Base-by-base conservation (phyloP, 1,139 yeast species). In the Candida pseudocylindracea region DNA sequence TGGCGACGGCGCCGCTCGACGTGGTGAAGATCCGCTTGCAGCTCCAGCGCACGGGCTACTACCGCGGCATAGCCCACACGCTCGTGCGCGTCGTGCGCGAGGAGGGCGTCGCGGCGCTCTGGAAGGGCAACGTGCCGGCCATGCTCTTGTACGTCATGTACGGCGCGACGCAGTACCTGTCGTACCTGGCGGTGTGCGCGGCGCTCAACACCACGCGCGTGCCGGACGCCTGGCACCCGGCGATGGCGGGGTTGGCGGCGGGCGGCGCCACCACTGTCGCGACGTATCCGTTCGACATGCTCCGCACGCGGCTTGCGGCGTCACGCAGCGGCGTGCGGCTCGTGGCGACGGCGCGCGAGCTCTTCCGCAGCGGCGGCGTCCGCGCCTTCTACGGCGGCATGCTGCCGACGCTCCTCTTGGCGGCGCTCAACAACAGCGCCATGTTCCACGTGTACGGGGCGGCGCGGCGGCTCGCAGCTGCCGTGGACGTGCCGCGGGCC, bases 71-170 rank as follows among this genome's bases (percentile, higher is more conserved):
- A 4, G n/a, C 10, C n/a, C 25, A 11, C 6, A 43, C 42, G 31
- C 36, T 35, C 8, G 27, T 26, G 0, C 45, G 60, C 26, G 42
- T 50, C 1, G 42, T 51, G 13, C 42, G 43, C 28, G 39, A 55
- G 32, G 66, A 60, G 39, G 66, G 66, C 2, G 39, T 57, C 7
- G 30, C 41, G 13, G 66, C 85, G 0, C 57, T 88, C 15, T 88
- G 96, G 96, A 85, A 83, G 49, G 98, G 98, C 1, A 88, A 88
- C 48, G 66, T 80, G 0, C 93, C 98, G 0, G 98, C 96, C 0
- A 85, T 81, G 41, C 51, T 72, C 30, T 65, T 88, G 69, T 88
- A 88, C 45, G 59, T 88, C 12, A 41, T 78, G 15, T 88, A 88
- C 44, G 94, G 96, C 10, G 83, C 80, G 1, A 56, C 69, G 1